Base-by-base conservation (phyloP, 2,329 filamentous ascomycete genomes). In the Graphium sp. region DNA sequence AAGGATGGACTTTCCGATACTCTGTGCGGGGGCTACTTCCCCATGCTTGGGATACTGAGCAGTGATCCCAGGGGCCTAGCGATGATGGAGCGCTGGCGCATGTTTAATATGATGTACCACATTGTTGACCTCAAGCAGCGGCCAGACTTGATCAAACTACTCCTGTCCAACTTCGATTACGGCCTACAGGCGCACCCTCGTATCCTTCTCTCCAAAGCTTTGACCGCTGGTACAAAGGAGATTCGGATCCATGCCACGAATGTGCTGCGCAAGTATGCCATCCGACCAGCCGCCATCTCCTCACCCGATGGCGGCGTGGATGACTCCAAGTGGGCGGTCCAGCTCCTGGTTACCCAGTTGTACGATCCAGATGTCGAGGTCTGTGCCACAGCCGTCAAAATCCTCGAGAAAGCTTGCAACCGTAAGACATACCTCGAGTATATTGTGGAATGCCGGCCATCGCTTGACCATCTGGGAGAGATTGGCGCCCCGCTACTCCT, bases 51-150 rank as follows among this genome's bases (percentile, higher is more conserved):
- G 6, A 74, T 82, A 8, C 55, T 98, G 33, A 95, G 79, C 41
- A 76, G 76, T 30, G 83, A 93, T 42, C 57, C 67, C 0, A 81
- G 77, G 40, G 89, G 89, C 1, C 62, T 95, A 15, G 73, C 78
- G 35, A 87, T 98, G 55, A 69, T 98, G 45, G 87, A 95, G 48
- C 66, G 83, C 41, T 95, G 89, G 87, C 82, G 84, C 41, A 91
- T 98, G 65, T 85, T 94, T 55, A 95, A 95, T 51, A 98, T 98
- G 83, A 91, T 95, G 63, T 98, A 98, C 47, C 89, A 95, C 50
- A 93, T 98, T 35, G 69, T 94, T 33, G 87, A 95, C 44, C 62
- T 93, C 24, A 83, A 80, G 41, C 79, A 89, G 49, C 77, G 89
- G 3, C 83, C 87, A 25, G 89, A 98, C 47, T 60, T 98, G 34